Evolutionary conservation across 176 grass and related monocot genomes (phyloP).

Genomic region (Luzula sylvatica): DNA sequence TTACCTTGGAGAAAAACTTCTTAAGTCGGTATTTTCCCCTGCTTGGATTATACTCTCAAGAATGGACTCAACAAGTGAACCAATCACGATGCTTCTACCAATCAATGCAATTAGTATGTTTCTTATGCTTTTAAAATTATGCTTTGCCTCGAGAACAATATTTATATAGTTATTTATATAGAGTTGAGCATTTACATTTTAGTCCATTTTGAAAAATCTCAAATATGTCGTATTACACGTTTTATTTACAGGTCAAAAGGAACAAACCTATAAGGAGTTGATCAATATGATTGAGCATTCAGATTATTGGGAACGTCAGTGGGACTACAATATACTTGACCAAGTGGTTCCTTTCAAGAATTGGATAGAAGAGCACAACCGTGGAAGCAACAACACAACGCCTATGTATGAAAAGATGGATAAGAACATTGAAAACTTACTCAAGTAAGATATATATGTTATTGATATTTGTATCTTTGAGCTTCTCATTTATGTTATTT

Average conservation of each 20-base stretch:
- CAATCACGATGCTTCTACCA: slow-evolving; percentile 74
- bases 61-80: slow-evolving; percentile 48
- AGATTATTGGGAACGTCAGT: slow-evolving; percentile 68
- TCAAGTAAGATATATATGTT: slow-evolving; percentile 43
- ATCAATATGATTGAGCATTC: slow-evolving; percentile 12
- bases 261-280: slow-evolving; percentile 30
- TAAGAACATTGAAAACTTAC: slow-evolving; percentile 33
- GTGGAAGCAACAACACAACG: slow-evolving; percentile 31
- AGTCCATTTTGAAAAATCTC: no score
- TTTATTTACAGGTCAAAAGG: slow-evolving; percentile 38
- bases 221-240: slow-evolving; percentile 9
- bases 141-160: no score
- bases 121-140: no score
- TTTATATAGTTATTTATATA: no score
- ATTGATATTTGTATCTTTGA: neutral
- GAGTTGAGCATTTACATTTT: no score
- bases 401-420: slow-evolving; percentile 64
- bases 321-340: slow-evolving; percentile 53
- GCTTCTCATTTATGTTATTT: slow-evolving; percentile 6
- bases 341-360: slow-evolving; percentile 50
- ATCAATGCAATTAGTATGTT: no score
- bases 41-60: slow-evolving; percentile 85
- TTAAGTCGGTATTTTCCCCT: slow-evolving; percentile 42
- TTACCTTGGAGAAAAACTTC: slow-evolving; percentile 42
- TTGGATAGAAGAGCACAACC: slow-evolving; percentile 42